Base-by-base conservation (phyloP, 1,284 basidiomycete species). In the Microbotryum violaceum region DNA sequence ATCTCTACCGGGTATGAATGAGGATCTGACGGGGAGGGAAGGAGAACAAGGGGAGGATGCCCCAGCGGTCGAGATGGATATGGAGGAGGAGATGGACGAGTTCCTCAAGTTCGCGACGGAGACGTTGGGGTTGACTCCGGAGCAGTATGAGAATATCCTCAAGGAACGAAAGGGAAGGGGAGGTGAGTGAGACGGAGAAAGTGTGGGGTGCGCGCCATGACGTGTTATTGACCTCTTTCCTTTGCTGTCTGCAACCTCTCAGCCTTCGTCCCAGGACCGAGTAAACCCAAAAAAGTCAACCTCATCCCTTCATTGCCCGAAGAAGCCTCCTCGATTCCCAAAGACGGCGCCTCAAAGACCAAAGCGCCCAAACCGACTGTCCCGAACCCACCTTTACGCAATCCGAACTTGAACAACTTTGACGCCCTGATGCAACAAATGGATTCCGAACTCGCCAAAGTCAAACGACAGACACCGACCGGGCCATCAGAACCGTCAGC, bases 371-470 rank as follows among this genome's bases (percentile, higher is more conserved):
- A 58, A 25, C 10, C 42, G 23, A 54, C 62, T 29, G 59, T 45
- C 5, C 53, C 56, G 1, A 49, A 50, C 10, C 56, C 61, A 10
- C 61, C 58, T 0, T 49, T 57, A 25, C 63, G 70, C 12, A 78
- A 91, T 72, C 81, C 83, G 6, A 82, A 85, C 55, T 79, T 97
- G n/a, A 82, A 91, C 73, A 89, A 89, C 0, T 97, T 97, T 69
- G 93, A 97, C 71, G 83, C 86, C 8, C 87, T 97, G 47, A 97
- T 97, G 93, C 82, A 84, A 71, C 90, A 90, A 2, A 90, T 97
- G 87, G 93, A 97, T 70, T 82, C 79, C 21, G 89, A 93, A 70
- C 79, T 96, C 18, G 78, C 78, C 23, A 80, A 78, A 29, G 73
- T 72, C 49, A 48, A 45, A 45, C 8, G 48, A n/a, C 14, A 31